A percentile compares a stretch with the other conserved stretches of the same genome.
These are phyloP conservation scores for Kurtzmaniella quercitrusa DNA, from an alignment of 1,139 yeast species.

Conservation along the genomic window DNA sequence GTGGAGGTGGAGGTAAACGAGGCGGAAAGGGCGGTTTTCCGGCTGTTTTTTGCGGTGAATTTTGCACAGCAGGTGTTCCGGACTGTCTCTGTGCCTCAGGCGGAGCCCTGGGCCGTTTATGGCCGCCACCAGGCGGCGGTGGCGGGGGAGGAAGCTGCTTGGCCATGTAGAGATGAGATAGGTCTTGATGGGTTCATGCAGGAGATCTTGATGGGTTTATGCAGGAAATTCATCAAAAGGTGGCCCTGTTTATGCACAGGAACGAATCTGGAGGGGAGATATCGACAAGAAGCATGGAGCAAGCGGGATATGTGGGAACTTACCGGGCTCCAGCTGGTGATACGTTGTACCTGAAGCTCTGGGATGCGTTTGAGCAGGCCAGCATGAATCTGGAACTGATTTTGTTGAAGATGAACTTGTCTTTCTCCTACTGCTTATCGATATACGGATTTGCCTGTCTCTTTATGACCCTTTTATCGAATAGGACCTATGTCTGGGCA, in stretches of 20 bases:
- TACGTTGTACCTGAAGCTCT: not conserved
- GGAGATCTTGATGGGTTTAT: not conserved
- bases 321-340: not conserved
- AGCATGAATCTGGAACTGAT: not conserved
- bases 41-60: not conserved
- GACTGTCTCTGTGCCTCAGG: slow-evolving; percentile 8
- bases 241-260: too few relatives aligned
- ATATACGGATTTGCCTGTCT: slow-evolving; percentile 43
- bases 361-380: not conserved
- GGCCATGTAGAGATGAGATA: slow-evolving; percentile 13
- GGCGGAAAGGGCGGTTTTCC: not conserved
- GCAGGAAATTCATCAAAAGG: not conserved
- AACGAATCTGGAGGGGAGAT: not conserved
- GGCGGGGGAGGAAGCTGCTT: slow-evolving; percentile 29
- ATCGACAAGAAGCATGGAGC: not conserved
- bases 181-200: not conserved
- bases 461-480: slow-evolving; percentile 60
- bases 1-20: slow-evolving; percentile 9
- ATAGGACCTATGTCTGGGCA: slow-evolving; percentile 65
- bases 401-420: not conserved
- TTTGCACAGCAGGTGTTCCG: slow-evolving; percentile 12
- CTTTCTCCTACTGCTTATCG: slow-evolving; percentile 29
- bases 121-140: slow-evolving; percentile 17
- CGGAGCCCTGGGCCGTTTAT: slow-evolving; percentile 5
- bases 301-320: not conserved